Evolutionary conservation across 129 eudicot species (phyloP).

Genomic region (Centella asiatica): DNA sequence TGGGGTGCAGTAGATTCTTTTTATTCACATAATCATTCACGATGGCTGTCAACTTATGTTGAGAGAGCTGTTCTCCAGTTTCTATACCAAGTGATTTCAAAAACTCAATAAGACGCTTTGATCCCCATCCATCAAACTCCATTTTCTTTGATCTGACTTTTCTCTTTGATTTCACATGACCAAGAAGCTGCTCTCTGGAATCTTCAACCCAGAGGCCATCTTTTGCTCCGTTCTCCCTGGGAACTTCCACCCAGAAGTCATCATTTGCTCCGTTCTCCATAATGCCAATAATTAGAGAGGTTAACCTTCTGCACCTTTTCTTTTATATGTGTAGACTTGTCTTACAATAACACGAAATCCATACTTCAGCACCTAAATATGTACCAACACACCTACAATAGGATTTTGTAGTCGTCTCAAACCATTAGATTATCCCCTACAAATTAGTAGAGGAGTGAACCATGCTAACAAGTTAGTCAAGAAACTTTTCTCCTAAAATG

Average conservation of each 20-base stretch:
- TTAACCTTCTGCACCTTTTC: not conserved
- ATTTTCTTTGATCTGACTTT: slow-evolving; percentile 36
- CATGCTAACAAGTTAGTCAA: no score
- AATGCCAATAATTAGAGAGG: slow-evolving; percentile 2
- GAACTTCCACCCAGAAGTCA: slow-evolving; percentile 51
- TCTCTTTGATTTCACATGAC: slow-evolving; percentile 34
- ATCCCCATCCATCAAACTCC: slow-evolving; percentile 83
- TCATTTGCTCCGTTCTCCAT: slow-evolving; percentile 32
- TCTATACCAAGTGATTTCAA: slow-evolving; percentile 65
- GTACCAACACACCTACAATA: not conserved
- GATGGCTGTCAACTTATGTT: slow-evolving; percentile 43
- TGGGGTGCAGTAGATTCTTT: slow-evolving; percentile 43
- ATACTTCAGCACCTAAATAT: not conserved
- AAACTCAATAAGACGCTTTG: slow-evolving; percentile 67
- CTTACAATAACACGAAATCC: not conserved
- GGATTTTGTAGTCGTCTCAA: not conserved
- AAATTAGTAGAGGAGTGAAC: not conserved
- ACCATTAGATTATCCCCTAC: not conserved
- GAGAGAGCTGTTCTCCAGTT: slow-evolving; percentile 36
- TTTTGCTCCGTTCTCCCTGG: slow-evolving; percentile 18
- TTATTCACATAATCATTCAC: slow-evolving; percentile 42
- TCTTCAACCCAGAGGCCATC: slow-evolving; percentile 56
- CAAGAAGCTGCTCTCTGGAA: slow-evolving; percentile 6
- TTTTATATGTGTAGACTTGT: not conserved
- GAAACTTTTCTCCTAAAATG: no score